Evolutionary conservation across 192 early-diverging fungal genomes (phyloP).

Genomic region (Helicostylum pulchrum): DNA sequence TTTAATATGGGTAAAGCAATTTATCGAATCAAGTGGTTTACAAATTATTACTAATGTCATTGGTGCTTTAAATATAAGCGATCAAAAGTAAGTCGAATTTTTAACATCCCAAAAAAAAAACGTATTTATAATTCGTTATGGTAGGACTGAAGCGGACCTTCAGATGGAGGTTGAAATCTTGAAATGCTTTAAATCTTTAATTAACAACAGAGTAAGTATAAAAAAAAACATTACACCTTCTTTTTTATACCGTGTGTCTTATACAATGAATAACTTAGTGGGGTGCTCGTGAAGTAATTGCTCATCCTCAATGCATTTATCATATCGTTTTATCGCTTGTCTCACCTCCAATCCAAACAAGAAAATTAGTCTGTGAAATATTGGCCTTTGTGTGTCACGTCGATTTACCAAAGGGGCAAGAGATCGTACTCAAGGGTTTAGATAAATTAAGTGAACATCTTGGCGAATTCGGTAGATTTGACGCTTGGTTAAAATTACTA

Average conservation of each 20-base stretch:
- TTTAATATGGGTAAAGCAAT: constrained; percentile 70
- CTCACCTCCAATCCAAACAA: constrained; percentile 68
- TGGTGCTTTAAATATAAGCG: constrained; percentile 56
- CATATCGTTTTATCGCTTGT: constrained; percentile 71
- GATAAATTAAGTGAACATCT: constrained; percentile 71
- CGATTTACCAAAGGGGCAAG: constrained; percentile 74
- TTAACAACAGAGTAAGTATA: constrained; percentile 61
- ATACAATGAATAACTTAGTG: constrained; percentile 40
- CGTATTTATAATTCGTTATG: constrained; percentile 29
- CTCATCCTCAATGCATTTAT: constrained; percentile 68
- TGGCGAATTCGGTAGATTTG: constrained; percentile 60
- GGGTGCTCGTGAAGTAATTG: constrained; percentile 74
- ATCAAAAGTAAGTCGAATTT: constrained; percentile 41
- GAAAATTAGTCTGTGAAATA: constrained; percentile 72
- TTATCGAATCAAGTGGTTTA: constrained; percentile 73
- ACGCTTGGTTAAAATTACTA: constrained; percentile 75
- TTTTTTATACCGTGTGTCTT: background rate
- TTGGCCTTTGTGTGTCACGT: constrained; percentile 75
- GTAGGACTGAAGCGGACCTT: constrained; percentile 66
- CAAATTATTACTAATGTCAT: constrained; percentile 70
- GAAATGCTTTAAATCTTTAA: constrained; percentile 72
- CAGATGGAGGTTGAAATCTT: constrained; percentile 80
- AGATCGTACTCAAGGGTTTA: constrained; percentile 71
- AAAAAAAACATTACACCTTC: too few relatives aligned
- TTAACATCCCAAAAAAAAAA: background rate